A percentile compares a stretch with the other conserved stretches of the same genome.
phyloP scores from a whole-genome alignment of 2,329 filamentous ascomycete genomes.

The Diaporthe citrichinensis region DNA sequence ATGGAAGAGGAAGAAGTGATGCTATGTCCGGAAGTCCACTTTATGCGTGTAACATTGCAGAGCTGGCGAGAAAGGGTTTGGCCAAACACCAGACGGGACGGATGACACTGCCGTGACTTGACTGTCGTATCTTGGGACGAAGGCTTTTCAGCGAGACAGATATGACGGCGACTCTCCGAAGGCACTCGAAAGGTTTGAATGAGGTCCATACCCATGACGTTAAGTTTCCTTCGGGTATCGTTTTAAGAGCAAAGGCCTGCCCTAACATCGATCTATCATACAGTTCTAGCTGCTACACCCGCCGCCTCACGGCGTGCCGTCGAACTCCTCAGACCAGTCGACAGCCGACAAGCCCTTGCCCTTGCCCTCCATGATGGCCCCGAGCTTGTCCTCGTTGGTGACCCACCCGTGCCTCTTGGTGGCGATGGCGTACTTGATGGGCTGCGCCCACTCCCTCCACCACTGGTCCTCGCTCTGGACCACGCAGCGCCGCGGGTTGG shows the following conservation, averaged over 20 bases:
- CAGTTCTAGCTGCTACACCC: neutral
- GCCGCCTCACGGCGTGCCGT: neutral
- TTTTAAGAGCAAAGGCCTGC: neutral
- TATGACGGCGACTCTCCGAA: neutral
- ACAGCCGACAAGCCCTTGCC: conserved; percentile 54
- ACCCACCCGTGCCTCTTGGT: conserved; percentile 60
- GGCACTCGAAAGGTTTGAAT: too few relatives aligned
- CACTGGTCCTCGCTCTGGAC: conserved; percentile 71
- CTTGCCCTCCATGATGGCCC: conserved; percentile 65
- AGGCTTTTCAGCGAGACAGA: too few relatives aligned
- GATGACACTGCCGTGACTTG: neutral
- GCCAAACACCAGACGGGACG: neutral
- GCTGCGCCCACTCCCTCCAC: conserved; percentile 67
- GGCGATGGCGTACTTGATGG: conserved; percentile 56
- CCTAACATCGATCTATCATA: neutral
- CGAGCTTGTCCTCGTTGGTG: conserved; percentile 67
- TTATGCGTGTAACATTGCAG: neutral
- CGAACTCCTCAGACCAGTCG: conserved; percentile 58
- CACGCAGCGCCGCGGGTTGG: conserved; percentile 54
- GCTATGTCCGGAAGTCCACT: neutral
- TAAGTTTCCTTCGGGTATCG: neutral
- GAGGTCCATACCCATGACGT: too few relatives aligned
- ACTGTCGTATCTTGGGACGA: neutral
- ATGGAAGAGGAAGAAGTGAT: neutral
- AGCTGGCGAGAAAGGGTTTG: too few relatives aligned